Percentiles rank a stretch among this genome's conserved stretches.
Conservation (phyloP, 2,329 filamentous ascomycete species). For the Botrytis squamosa region DNA sequence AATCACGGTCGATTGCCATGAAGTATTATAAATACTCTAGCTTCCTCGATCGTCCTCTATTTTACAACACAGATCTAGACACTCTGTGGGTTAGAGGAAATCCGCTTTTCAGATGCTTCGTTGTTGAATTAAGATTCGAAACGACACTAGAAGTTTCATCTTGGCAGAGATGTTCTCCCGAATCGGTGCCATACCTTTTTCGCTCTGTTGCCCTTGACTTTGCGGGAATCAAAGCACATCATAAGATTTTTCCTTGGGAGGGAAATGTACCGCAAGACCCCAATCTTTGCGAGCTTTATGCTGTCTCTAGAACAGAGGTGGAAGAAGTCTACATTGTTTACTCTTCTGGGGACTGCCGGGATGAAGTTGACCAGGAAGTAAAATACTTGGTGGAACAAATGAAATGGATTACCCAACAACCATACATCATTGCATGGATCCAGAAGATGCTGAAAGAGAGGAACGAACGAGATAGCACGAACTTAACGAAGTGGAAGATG, state of each 20-base stretch:
- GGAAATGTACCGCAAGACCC: neutral
- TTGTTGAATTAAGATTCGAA: accelerated
- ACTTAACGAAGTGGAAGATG: neutral
- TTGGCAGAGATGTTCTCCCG: neutral
- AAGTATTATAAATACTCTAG: neutral
- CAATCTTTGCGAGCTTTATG: neutral
- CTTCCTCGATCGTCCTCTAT: neutral
- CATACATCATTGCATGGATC: neutral
- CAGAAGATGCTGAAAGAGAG: neutral
- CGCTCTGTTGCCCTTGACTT: neutral
- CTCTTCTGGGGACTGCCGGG: conserved; percentile 13
- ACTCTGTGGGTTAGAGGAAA: neutral
- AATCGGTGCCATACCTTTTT: neutral
- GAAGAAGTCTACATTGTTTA: neutral
- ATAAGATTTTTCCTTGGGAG: neutral
- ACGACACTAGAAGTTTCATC: neutral
- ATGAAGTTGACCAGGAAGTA: neutral
- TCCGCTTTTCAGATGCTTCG: neutral
- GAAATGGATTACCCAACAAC: neutral
- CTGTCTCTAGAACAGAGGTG: neutral
- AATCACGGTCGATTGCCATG: neutral
- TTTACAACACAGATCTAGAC: neutral
- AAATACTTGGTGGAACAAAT: neutral
- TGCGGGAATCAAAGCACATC: neutral
- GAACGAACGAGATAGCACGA: neutral